These are phyloP conservation scores for Diaporthe sp. DNA, from an alignment of 2,329 filamentous ascomycete species.

Conservation along the genomic window DNA sequence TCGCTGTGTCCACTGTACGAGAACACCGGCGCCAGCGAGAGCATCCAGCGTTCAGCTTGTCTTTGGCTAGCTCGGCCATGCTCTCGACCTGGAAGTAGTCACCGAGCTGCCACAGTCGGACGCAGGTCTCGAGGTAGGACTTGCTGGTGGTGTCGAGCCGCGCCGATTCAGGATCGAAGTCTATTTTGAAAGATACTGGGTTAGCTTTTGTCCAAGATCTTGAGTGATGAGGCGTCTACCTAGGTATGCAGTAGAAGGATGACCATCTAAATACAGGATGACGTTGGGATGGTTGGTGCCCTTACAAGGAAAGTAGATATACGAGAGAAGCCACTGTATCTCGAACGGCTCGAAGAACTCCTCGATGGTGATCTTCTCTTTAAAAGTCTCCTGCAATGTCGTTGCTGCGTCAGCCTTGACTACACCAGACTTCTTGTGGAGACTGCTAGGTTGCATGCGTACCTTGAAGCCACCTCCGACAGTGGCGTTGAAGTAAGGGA, in stretches of 20 bases:
- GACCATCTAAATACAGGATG: not conserved
- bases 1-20: not conserved
- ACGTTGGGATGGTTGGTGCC: too few relatives aligned
- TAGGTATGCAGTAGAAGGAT: too few relatives aligned
- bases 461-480: constrained; percentile 9
- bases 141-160: not conserved
- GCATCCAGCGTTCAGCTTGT: not conserved
- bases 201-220: not conserved
- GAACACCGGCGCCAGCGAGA: not conserved
- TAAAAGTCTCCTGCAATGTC: not conserved
- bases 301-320: constrained; percentile 29
- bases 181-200: fast-evolving
- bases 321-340: constrained; percentile 23
- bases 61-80: not conserved
- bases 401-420: not conserved
- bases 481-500: not conserved
- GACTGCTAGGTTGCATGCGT: not conserved
- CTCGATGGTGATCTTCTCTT: not conserved
- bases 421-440: not conserved
- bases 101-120: constrained; percentile 22
- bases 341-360: constrained; percentile 24
- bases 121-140: constrained; percentile 26
- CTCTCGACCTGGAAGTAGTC: constrained; percentile 5
- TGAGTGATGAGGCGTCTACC: not conserved
- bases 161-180: not conserved